A percentile compares a stretch with the other conserved stretches of the same genome.
Evolutionary conservation across 768 basidiomycete genomes (phyloP).

Genomic region (Austroboletus festivus): DNA sequence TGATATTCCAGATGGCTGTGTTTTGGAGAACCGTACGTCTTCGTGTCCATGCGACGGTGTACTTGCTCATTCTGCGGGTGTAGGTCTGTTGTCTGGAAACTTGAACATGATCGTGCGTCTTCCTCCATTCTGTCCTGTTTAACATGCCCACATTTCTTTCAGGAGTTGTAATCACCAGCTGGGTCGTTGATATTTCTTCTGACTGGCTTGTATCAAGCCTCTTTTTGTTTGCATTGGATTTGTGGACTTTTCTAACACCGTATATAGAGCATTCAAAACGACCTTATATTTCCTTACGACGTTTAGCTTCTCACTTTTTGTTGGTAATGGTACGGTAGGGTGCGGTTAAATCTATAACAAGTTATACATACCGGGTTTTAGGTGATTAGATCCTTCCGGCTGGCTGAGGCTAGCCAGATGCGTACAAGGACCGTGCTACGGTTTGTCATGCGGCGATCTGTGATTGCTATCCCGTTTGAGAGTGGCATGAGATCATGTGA

Average conservation of each 20-base stretch:
- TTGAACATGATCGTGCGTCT: slow-evolving; percentile 66
- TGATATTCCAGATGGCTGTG: slow-evolving; percentile 71
- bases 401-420: no score
- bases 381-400: no score
- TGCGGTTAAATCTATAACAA: no score
- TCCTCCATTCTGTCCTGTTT: background rate
- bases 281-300: no score
- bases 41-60: background rate
- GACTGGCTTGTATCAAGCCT: no score
- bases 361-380: no score
- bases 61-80: slow-evolving; percentile 12
- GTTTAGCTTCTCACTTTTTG: background rate
- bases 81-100: slow-evolving; percentile 70
- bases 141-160: background rate
- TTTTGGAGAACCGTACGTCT: slow-evolving; percentile 60
- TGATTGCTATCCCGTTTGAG: no score
- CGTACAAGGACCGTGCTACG: no score
- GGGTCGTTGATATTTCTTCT: background rate
- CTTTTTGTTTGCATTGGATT: slow-evolving; percentile 13
- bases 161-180: slow-evolving; percentile 31
- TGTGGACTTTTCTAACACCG: slow-evolving; percentile 13
- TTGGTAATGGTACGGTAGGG: background rate
- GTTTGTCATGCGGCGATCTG: no score
- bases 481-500: no score
- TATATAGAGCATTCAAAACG: no score